Base-by-base conservation (phyloP, 345 rosid genomes). In the Raphanus sativus region DNA sequence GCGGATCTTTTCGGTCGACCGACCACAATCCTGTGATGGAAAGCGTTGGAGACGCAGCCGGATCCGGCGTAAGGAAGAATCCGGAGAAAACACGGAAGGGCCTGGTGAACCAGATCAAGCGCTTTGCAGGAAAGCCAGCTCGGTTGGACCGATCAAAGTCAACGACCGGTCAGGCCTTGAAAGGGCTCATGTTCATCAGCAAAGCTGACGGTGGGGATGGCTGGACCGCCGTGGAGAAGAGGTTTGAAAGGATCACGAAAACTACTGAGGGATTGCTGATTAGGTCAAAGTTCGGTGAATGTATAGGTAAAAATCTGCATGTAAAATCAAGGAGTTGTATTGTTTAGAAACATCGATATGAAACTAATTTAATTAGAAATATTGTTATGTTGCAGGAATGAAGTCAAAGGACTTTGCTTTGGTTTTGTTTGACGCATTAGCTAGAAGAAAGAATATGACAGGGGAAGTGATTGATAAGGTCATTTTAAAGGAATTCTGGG, bases 121-220 rank as follows among this genome's bases (percentile, higher is more conserved):
- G 84, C 9, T 74, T 88, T 59, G 73, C 88, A 36, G 80, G 87
- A 0, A 84, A 74, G 32, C 75, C 74, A 56, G 67, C 83, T 36
- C 81, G 79, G 8, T 86, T 87, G 5, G 88, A 85, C 58, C 69
- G 88, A 76, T 73, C 83, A 0, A 90, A 85, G 82, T 76, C 96
- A 21, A 87, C 89, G 32, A 52, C 58, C 58, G 58, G 58, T 16
- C 58, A 52, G 58, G 90, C 91, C 75, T 65, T 88, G 67, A 86
- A 83, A 52, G 96, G 96, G 4, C 91, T 90, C 7, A 87, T 82
- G 86, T 87, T 87, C 73, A 85, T 88, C n/a, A 85, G 84, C 77
- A 77, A 84, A 8, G 85, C 85, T 8, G 96, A 86, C 8, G 87
- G 85, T 9, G 91, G 80, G 55, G 55, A 48, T 48, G 55, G 55